Evolutionary conservation across 805 yeast species (phyloP), one percentile per base, ranked within the genome.

Genomic region (Kodamaea restingae): DNA sequence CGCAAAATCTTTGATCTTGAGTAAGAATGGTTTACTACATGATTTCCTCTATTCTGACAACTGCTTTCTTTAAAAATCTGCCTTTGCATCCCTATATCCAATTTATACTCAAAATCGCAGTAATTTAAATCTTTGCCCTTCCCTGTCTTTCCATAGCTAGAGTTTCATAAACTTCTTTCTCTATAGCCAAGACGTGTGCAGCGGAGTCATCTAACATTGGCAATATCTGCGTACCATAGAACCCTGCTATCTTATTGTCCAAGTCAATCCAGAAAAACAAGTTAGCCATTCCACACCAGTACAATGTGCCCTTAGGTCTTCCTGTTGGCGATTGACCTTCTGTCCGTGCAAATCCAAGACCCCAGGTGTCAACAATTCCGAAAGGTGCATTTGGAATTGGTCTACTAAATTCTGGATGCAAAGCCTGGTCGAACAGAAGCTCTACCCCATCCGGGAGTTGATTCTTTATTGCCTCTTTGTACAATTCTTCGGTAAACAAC

Each of bases 281-380:
- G 43, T 64, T 67, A 21, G 64, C 71, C 27, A 65, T 45, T 0
- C 73, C 73, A 18, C 61, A 50, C 73, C 73, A 68, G 42, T 57
- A 63, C 10, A 66, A 36, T 1, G 65, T 47, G 0, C 66, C 63
- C 9, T 44, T 43, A 4, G 69, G 64, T 42, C 72, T 49, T 3
- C 72, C 72, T 1, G 65, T 60, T 1, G 56, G 52, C 14, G 58
- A 41, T 14, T 48, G 44, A 5, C 39, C 40, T 3, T 45, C 47
- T 24, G 54, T 51, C 18, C 37, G 50, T 14, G 32, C 33, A 29
- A 33, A 33, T 5, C 38, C 38, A 25, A 39, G 28, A 3, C 38
- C 38, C 21, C 38, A 34, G 8, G 38, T 29, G 20, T 39, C 38
- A 15, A 25, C 26, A 5, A 39, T 32, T 8, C 42, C 42, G 12